A percentile compares a stretch with the other conserved stretches of the same genome.
Evolutionary conservation across 2,329 filamentous ascomycete species (phyloP).

Genomic region (Calonectria montana): DNA sequence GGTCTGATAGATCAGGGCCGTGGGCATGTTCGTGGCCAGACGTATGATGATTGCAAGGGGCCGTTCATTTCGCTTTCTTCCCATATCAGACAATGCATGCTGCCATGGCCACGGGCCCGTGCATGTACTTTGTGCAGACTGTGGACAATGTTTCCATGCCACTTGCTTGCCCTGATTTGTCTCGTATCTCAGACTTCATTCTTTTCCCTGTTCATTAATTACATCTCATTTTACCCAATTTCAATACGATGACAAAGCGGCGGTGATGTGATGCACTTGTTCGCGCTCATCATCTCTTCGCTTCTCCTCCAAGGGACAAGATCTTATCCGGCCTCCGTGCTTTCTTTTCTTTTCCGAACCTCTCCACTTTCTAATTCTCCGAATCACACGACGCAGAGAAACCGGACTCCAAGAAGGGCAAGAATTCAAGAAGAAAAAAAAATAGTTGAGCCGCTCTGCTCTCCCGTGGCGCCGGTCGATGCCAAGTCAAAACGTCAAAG

Average conservation of each 20-base stretch:
- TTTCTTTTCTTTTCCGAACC: neutral
- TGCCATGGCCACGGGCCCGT: neutral
- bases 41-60: neutral
- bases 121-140: neutral
- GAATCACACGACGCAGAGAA: neutral
- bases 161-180: conserved; percentile 1
- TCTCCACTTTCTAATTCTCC: neutral
- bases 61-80: conserved; percentile 12
- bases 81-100: neutral
- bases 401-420: neutral
- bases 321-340: neutral
- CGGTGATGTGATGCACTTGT: neutral
- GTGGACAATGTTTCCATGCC: neutral
- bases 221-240: neutral
- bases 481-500: conserved; percentile 28
- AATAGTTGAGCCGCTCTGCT: conserved; percentile 28
- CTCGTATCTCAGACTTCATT: neutral
- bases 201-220: neutral
- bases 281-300: neutral
- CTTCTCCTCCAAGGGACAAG: neutral
- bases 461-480: conserved; percentile 32
- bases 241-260: neutral
- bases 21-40: conserved; percentile 11
- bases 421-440: neutral
- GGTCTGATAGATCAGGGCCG: neutral